A percentile compares a stretch with the other conserved stretches of the same genome.
phyloP scores from a whole-genome alignment of 495 filamentous ascomycete genomes.

The Extremus antarcticus region DNA sequence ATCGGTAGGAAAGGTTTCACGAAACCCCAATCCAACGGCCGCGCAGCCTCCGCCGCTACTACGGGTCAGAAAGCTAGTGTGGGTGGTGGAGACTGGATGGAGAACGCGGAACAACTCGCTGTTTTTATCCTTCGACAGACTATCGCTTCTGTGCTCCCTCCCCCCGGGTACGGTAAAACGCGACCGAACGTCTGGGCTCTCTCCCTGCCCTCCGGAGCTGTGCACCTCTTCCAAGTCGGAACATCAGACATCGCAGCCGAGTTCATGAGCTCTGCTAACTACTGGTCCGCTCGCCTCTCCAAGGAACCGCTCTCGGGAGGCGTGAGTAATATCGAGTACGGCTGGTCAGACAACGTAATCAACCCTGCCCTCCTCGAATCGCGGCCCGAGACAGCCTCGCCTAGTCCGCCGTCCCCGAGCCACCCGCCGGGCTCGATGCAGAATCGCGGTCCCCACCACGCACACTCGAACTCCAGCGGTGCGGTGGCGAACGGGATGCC shows the following conservation, averaged over 20 bases:
- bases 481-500: not conserved
- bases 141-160: conserved; percentile 78
- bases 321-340: conserved; percentile 94
- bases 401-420: not conserved
- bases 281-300: conserved; percentile 89
- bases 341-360: conserved; percentile 85
- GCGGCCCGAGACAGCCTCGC: conserved; percentile 8
- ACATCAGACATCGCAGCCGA: conserved; percentile 91
- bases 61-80: conserved; percentile 45
- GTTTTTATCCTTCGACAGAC: conserved; percentile 85
- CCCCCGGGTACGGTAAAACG: conserved; percentile 84
- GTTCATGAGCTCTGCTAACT: conserved; percentile 90
- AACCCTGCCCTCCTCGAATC: conserved; percentile 51
- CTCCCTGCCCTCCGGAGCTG: conserved; percentile 82
- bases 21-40: conserved; percentile 42
- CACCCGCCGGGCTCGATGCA: not conserved
- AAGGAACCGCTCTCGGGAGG: conserved; percentile 86
- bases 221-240: conserved; percentile 95
- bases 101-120: conserved; percentile 78
- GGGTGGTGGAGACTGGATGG: conserved; percentile 93
- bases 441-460: not conserved
- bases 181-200: conserved; percentile 92
- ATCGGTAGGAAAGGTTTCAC: conserved; percentile 51
- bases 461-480: conserved; percentile 1
- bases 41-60: conserved; percentile 20